These are phyloP conservation scores for Colletotrichum sp. DNA, from an alignment of 2,329 filamentous ascomycete species.

Conservation along the genomic window DNA sequence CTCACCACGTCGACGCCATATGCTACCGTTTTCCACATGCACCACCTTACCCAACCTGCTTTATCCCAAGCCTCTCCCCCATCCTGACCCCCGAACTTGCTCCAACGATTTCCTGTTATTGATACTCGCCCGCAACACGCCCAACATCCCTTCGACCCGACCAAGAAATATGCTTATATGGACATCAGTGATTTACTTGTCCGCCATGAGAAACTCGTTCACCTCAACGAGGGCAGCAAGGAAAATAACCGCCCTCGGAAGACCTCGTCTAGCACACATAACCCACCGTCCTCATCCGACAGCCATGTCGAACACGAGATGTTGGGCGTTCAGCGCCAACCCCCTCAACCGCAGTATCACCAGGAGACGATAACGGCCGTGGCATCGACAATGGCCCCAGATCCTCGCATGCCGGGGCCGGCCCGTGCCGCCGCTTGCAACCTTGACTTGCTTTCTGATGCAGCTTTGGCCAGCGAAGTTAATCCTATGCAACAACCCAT, in stretches of 20 bases:
- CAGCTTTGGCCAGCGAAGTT: conserved; percentile 62
- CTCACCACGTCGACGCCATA: conserved; percentile 11
- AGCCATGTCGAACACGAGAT: conserved; percentile 51
- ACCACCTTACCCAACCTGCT: conserved; percentile 10
- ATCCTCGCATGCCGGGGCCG: conserved; percentile 43
- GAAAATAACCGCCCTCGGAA: conserved; percentile 57
- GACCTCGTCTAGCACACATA: conserved; percentile 41
- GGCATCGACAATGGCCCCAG: conserved; percentile 46
- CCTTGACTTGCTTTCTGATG: conserved; percentile 63
- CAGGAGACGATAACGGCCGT: conserved; percentile 42
- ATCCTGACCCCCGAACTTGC: neutral
- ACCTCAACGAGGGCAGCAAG: conserved; percentile 64
- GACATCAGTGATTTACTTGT: conserved; percentile 68
- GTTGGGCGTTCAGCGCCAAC: conserved; percentile 45
- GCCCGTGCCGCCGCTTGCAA: conserved; percentile 57
- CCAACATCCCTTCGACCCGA: conserved; percentile 1
- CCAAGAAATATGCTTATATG: conserved; percentile 57
- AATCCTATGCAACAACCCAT: conserved; percentile 53
- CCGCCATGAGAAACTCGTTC: conserved; percentile 68
- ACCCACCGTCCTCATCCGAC: conserved; percentile 53
- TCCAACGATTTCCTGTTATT: neutral
- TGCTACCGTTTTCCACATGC: neutral
- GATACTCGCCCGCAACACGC: conserved; percentile 9
- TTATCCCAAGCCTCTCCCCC: conserved; percentile 11
- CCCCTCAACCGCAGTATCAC: conserved; percentile 42